phyloP scores from a whole-genome alignment of 257 asterid genomes.

The Forsythia suspensa region DNA sequence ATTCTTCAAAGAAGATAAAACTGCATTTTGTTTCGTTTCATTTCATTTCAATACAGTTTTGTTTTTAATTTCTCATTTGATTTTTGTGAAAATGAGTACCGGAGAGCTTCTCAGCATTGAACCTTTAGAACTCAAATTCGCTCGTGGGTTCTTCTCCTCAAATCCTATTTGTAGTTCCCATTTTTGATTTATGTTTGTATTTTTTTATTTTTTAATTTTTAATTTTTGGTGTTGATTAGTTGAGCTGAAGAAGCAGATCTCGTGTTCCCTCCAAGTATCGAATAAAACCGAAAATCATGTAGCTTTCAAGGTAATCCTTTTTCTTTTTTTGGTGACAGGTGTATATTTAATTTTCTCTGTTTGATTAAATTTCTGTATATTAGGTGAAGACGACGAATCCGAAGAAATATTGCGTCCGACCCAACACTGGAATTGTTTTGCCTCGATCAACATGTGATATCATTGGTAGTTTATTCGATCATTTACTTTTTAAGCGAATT shows the following conservation, averaged over 20 bases:
- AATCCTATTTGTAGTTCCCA: neutral
- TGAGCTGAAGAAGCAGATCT: slow-evolving; percentile 81
- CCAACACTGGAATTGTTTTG: slow-evolving; percentile 70
- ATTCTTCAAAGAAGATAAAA: slow-evolving; percentile 7
- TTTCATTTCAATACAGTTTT: slow-evolving; percentile 23
- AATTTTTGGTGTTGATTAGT: slow-evolving; percentile 39
- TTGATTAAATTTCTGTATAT: neutral
- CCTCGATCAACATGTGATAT: slow-evolving; percentile 67
- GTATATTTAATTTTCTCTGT: neutral
- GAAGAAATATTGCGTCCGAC: slow-evolving; percentile 80
- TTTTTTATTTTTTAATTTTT: neutral
- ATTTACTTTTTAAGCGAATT: neutral
- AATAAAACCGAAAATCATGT: slow-evolving; percentile 71
- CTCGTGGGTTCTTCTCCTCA: slow-evolving; percentile 39
- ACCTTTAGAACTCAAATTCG: slow-evolving; percentile 66
- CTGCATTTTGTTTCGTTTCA: slow-evolving; percentile 15
- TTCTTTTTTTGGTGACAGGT: neutral
- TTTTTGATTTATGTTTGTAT: neutral
- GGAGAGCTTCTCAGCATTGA: slow-evolving; percentile 60
- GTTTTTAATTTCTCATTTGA: neutral
- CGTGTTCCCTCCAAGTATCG: slow-evolving; percentile 65
- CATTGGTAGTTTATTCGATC: slow-evolving; percentile 28
- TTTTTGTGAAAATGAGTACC: slow-evolving; percentile 39
- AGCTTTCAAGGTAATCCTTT: slow-evolving; percentile 67
- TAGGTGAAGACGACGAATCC: slow-evolving; percentile 70